Base-by-base conservation (phyloP, 2,329 filamentous ascomycete species). In the Pseudocercospora fijiensis region DNA sequence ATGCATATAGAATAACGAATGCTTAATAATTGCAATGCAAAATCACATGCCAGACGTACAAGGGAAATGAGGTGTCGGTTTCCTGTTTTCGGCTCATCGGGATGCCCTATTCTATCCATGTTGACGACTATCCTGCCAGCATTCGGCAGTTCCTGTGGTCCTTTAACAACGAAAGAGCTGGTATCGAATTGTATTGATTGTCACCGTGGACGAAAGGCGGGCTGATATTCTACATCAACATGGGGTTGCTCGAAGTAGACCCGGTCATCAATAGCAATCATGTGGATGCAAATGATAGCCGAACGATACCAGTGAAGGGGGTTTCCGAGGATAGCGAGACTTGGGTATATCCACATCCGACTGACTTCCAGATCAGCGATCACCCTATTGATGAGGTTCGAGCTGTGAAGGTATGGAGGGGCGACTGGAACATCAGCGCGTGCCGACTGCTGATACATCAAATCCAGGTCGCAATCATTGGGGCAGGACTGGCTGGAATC, bases 401-500 rank as follows among this genome's bases (percentile, higher is more conserved):
- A 24, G 43, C 60, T 13, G 62, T 74, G 27, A 72, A 72, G 58
- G 71, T 69, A 52, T 20, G n/a, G 33, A 20, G 4, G 47, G 22
- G 6, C 51, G 33, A 16, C 37, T 16, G 28, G 53, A 61, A 57
- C 56, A 55, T 41, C 20, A n/a, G 22, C 24, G 13, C 22, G n/a
- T 20, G 10, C 13, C 33, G 4, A n/a, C 22, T 18, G 47, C 20
- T 20, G 16, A 22, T 57, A 27, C 61, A 18, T 53, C 26, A 10
- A 8, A 30, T 57, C 10, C 79, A 81, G 56, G 86, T 89, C 1
- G 85, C 83, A 0, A 82, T 90, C 0, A 83, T 90, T 30, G 88
- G 88, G 1, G 87, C 86, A 8, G 88, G 88, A 0, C 75, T 90
- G 0, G 76, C 85, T 0, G 88, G 88, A 2, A 82, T 90, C 37